Evolutionary conservation across 305 asterid genomes (phyloP).

Genomic region (Fraxinus paxiana): DNA sequence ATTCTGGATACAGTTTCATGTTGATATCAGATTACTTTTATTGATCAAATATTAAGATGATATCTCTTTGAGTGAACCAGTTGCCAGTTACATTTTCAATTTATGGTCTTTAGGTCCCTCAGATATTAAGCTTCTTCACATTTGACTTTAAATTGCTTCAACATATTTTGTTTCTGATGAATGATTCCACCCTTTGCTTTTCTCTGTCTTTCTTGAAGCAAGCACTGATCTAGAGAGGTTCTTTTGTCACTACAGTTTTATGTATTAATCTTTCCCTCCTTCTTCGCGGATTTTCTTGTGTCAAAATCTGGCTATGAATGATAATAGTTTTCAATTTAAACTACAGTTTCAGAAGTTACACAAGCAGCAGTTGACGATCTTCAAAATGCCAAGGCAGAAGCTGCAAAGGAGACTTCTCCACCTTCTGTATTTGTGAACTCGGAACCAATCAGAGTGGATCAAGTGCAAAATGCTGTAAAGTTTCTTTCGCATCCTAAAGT

Average conservation of each 20-base stretch:
- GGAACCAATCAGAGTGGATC: constrained; percentile 90
- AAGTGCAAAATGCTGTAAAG: constrained; percentile 88
- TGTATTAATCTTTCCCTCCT: neutral
- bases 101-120: neutral
- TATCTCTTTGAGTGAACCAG: neutral
- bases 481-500: constrained; percentile 98
- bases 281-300: neutral
- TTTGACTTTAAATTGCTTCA: neutral
- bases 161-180: neutral
- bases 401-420: constrained; percentile 57
- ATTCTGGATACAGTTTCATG: neutral
- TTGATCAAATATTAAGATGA: neutral
- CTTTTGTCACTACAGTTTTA: neutral
- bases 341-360: constrained; percentile 43
- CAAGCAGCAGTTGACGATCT: constrained; percentile 34
- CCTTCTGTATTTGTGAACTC: constrained; percentile 85
- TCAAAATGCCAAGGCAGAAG: constrained; percentile 39
- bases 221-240: neutral
- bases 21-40: neutral
- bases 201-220: neutral
- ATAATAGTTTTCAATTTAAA: constrained; percentile 16
- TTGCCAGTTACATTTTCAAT: neutral
- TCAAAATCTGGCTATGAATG: constrained; percentile 9
- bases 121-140: neutral
- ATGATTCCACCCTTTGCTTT: neutral